These are phyloP conservation scores for Botrytis pseudocinerea DNA, from an alignment of 2,329 filamentous ascomycete genomes.

Conservation along the genomic window DNA sequence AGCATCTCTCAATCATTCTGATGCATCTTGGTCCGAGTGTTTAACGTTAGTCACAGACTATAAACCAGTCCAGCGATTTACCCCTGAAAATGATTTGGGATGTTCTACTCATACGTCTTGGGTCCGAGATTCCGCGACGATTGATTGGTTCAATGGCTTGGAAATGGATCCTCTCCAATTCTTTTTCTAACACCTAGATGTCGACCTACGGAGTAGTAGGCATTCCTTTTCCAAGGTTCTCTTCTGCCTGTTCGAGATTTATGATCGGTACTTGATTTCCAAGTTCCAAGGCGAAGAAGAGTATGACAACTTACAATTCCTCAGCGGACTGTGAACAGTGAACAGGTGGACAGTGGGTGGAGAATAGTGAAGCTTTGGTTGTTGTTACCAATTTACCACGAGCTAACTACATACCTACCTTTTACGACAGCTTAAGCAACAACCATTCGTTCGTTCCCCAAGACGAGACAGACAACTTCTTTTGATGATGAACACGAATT, in stretches of 20 bases:
- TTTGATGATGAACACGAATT: not conserved
- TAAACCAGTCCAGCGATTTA: not conserved
- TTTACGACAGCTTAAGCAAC: not conserved
- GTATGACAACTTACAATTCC: too few relatives aligned
- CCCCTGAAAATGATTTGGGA: slow-evolving; percentile 10
- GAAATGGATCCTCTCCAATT: not conserved
- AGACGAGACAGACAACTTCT: not conserved
- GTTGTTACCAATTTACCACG: not conserved
- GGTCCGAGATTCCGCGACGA: not conserved
- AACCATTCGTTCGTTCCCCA: not conserved
- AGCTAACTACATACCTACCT: not conserved
- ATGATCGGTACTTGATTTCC: not conserved
- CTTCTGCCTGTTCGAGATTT: not conserved
- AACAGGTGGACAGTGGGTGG: not conserved
- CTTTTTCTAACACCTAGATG: not conserved
- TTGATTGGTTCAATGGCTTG: not conserved
- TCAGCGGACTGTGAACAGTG: not conserved
- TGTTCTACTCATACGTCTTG: not conserved
- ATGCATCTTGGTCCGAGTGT: slow-evolving; percentile 9
- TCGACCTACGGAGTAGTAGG: not conserved
- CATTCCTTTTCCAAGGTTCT: slow-evolving; percentile 11
- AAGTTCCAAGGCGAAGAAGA: not conserved
- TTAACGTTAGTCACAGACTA: not conserved
- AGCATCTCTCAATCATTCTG: slow-evolving; percentile 10
- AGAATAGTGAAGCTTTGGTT: not conserved